These are phyloP conservation scores for Lepraria neglecta DNA, from an alignment of 495 filamentous ascomycete genomes.

Conservation along the genomic window DNA sequence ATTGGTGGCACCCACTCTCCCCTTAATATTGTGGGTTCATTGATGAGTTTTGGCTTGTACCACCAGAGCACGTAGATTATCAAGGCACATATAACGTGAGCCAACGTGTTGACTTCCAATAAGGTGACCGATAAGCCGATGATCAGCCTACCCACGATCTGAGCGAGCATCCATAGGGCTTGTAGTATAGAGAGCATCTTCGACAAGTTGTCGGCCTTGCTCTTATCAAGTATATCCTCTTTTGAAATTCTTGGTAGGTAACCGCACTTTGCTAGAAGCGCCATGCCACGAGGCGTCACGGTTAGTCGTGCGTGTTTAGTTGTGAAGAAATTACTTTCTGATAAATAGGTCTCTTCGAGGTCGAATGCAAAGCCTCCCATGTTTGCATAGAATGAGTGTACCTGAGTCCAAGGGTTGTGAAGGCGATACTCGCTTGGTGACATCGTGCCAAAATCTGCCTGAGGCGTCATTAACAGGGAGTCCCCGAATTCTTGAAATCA, in stretches of 20 bases:
- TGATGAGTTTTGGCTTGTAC: constrained; percentile 25
- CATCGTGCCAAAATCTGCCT: no score
- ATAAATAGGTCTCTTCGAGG: background rate
- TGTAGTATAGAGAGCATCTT: constrained; percentile 27
- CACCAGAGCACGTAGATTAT: constrained; percentile 28
- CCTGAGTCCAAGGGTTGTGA: constrained; percentile 1
- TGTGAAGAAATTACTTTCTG: background rate
- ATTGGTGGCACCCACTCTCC: constrained; percentile 19
- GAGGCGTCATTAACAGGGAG: no score
- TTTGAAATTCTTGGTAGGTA: constrained; percentile 18
- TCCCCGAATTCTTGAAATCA: no score
- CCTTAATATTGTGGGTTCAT: constrained; percentile 21
- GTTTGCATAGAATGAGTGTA: constrained; percentile 19
- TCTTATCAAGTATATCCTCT: constrained; percentile 28
- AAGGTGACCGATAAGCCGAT: constrained; percentile 25
- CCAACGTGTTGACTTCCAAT: constrained; percentile 29
- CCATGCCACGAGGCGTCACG: constrained; percentile 22
- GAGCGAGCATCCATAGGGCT: constrained; percentile 28
- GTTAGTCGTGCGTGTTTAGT: constrained; percentile 11
- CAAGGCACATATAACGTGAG: constrained; percentile 26
- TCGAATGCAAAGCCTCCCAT: constrained; percentile 24
- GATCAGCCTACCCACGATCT: constrained; percentile 22
- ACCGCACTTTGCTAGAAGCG: constrained; percentile 22
- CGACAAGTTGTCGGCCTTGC: constrained; percentile 27
- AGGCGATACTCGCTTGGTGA: no score